A percentile compares a stretch with the other conserved stretches of the same genome.
Conservation (phyloP, 139 green algal genomes). For the Coelastrella sp. region DNA sequence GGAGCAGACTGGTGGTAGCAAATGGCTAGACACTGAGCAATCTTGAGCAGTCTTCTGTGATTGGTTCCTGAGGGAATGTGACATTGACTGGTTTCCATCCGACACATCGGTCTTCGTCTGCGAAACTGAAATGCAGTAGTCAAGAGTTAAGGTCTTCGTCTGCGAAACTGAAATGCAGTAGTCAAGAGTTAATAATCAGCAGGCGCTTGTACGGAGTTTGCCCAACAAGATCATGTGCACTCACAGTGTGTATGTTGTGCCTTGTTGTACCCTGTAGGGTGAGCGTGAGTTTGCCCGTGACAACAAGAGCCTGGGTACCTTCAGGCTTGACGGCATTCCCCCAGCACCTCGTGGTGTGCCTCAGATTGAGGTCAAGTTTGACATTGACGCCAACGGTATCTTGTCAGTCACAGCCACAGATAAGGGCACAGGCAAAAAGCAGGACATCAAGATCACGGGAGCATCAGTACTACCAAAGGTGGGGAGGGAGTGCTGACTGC, state of each 20-base stretch:
- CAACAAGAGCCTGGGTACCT: constrained; percentile 98
- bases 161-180: too few species aligned
- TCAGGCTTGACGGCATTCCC: constrained; percentile 97
- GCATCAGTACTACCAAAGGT: constrained; percentile 70
- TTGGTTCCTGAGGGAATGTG: too few species aligned
- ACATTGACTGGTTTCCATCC: too few species aligned
- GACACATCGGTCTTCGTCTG: too few species aligned
- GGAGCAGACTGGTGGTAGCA: too few species aligned
- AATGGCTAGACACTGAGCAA: too few species aligned
- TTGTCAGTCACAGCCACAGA: constrained; percentile 94
- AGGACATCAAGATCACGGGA: constrained; percentile 98
- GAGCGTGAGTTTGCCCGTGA: constrained; percentile 79
- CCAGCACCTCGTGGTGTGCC: constrained; percentile 95
- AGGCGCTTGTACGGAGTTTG: too few species aligned
- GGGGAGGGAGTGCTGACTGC: too few species aligned
- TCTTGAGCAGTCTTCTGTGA: too few species aligned
- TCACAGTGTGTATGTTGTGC: not conserved
- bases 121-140: too few species aligned
- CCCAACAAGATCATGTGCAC: not conserved
- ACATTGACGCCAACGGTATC: constrained; percentile 99
- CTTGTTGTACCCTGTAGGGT: constrained; percentile 51
- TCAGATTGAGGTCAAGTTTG: constrained; percentile 99
- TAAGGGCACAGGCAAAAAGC: constrained; percentile 97
- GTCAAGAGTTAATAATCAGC: too few species aligned
- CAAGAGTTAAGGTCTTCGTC: too few species aligned